These are phyloP conservation scores for Solanum chilense DNA, from an alignment of 257 asterid genomes.

Conservation along the genomic window DNA sequence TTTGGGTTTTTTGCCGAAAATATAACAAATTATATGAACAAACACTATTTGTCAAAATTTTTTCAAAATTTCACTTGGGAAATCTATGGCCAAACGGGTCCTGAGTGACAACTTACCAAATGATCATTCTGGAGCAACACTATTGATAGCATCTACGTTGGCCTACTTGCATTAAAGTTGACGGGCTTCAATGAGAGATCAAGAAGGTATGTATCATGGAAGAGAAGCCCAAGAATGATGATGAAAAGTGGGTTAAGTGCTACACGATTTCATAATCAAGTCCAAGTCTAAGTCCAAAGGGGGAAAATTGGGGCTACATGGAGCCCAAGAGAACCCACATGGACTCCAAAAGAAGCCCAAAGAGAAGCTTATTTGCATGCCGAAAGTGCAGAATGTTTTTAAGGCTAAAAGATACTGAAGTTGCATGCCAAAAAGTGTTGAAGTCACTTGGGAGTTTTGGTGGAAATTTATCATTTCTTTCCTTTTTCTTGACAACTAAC, in stretches of 20 bases:
- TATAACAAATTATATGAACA: neutral
- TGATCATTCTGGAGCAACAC: neutral
- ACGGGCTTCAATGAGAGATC: neutral
- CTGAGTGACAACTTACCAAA: neutral
- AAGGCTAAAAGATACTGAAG: neutral
- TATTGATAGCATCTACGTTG: neutral
- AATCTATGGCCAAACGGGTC: neutral
- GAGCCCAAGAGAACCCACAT: neutral
- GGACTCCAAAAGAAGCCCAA: neutral
- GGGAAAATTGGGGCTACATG: neutral
- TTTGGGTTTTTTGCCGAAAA: no score
- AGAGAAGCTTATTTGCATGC: neutral
- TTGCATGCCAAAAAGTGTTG: neutral
- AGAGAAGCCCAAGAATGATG: neutral
- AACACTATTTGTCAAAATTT: neutral
- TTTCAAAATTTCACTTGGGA: neutral
- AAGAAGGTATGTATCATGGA: neutral
- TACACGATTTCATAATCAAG: neutral
- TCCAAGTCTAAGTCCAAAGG: neutral
- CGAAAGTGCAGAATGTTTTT: neutral
- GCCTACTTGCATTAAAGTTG: neutral
- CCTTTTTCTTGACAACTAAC: neutral
- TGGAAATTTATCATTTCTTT: neutral
- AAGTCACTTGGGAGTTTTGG: neutral
- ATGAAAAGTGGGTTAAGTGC: neutral